These are phyloP conservation scores for Daldinia sp. DNA, from an alignment of 2,329 filamentous ascomycete species.

Conservation along the genomic window DNA sequence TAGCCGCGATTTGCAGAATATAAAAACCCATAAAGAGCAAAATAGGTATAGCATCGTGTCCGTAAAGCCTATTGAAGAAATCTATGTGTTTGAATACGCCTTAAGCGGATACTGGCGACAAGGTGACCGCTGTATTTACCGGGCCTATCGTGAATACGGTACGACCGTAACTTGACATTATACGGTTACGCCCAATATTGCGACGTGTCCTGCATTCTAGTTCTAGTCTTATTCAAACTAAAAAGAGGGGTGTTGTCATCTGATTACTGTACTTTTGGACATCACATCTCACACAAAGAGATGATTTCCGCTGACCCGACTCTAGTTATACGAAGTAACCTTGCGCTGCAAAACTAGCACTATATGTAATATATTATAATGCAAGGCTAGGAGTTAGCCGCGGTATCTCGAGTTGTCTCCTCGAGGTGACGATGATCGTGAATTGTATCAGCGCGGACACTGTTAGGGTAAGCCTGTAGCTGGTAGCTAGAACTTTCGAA, in stretches of 20 bases:
- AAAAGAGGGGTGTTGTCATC: constrained; percentile 33
- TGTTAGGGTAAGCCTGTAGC: constrained; percentile 29
- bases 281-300: constrained; percentile 21
- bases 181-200: constrained; percentile 29
- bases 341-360: constrained; percentile 13
- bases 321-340: constrained; percentile 15
- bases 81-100: constrained; percentile 8
- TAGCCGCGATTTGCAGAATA: constrained; percentile 23
- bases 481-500: no score
- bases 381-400: not conserved
- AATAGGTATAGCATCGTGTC: not conserved
- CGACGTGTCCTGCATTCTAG: constrained; percentile 25
- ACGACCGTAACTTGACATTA: constrained; percentile 16
- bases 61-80: not conserved
- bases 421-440: constrained; percentile 4
- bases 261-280: constrained; percentile 34
- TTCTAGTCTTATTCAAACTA: constrained; percentile 20
- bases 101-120: constrained; percentile 6
- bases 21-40: not conserved
- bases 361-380: not conserved
- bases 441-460: not conserved
- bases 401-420: not conserved
- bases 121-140: constrained; percentile 16
- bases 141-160: constrained; percentile 14
- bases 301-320: constrained; percentile 30